These are phyloP conservation scores for Emergomyces pasteurianus DNA, from an alignment of 2,329 filamentous ascomycete genomes.

Conservation along the genomic window DNA sequence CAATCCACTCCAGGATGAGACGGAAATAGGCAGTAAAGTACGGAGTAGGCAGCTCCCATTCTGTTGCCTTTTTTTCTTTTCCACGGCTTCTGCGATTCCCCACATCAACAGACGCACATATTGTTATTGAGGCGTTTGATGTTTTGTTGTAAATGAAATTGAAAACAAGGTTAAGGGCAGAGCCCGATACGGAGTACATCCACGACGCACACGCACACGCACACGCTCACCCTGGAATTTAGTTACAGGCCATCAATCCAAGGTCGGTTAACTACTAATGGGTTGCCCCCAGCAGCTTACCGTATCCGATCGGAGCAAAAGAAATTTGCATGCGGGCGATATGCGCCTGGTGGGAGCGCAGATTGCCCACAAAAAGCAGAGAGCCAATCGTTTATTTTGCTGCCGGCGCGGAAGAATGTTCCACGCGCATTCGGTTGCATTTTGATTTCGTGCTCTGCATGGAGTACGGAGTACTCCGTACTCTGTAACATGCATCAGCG, in stretches of 20 bases:
- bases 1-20: background rate
- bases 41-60: too few relatives aligned
- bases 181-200: too few relatives aligned
- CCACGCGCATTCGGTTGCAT: background rate
- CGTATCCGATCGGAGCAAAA: background rate
- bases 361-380: background rate
- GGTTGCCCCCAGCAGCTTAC: background rate
- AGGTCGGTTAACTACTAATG: too few relatives aligned
- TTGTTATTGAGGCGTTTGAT: background rate
- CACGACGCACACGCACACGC: background rate
- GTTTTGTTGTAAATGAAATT: background rate
- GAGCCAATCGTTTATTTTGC: conserved; percentile 1
- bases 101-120: background rate
- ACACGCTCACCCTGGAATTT: background rate
- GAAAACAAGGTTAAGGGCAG: background rate
- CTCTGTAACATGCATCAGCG: background rate
- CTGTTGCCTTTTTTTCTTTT: too few relatives aligned
- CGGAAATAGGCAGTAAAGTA: background rate
- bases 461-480: too few relatives aligned
- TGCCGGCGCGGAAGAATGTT: background rate
- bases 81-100: background rate
- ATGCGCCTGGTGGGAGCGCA: too few relatives aligned
- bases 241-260: background rate
- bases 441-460: background rate
- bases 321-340: too few relatives aligned